Base-by-base conservation (phyloP, 768 basidiomycete species). In the Leccinum variicolor region DNA sequence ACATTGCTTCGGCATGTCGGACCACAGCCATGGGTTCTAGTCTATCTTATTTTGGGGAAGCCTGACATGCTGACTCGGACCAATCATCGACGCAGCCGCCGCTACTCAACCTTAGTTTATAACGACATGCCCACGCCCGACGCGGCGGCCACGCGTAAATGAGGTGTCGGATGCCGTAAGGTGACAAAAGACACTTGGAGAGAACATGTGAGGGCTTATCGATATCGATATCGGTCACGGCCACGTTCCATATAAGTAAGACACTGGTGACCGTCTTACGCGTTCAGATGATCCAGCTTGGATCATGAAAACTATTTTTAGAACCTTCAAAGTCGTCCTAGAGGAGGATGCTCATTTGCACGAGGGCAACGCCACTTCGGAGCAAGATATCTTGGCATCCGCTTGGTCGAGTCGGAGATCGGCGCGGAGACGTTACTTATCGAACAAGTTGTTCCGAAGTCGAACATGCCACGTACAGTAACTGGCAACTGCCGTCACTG, bases 241-340 rank as follows among this genome's bases (percentile, higher is more conserved):
- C 47, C 33, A 6, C 11, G n/a, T 23, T 28, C 62, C 50, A 54
- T 48, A 62, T 53, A 46, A 14, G 43, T 57, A 23, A 25, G 21
- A 33, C 19, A 46, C 49, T 4, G 55, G 31, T 6, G 47, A 50
- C 39, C 29, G 6, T 19, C 28, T 53, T 26, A 39, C 26, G 23
- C 26, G 13, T 36, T 34, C 36, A 36, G 28, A 3, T 29, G 3
- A 31, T 31, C 15, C 4, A 45, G 8, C 50, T 46, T 13, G 28
- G 8, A 36, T 36, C 17, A 17, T 13, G 6, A 11, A 29, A 29
- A 17, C 62, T 64, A 65, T 58, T 31, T 54, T 54, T 56, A 31
- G 52, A 33, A 45, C n/a, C 36, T 46, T 52, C 36, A 36, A 7
- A 5, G 48, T 13, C 26, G 14, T 21, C 17, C 53, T 19, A 47